Percentiles rank a stretch among this genome's conserved stretches.
Evolutionary conservation across 2,329 filamentous ascomycete species (phyloP).

Genomic region (Aspergillus sp.): DNA sequence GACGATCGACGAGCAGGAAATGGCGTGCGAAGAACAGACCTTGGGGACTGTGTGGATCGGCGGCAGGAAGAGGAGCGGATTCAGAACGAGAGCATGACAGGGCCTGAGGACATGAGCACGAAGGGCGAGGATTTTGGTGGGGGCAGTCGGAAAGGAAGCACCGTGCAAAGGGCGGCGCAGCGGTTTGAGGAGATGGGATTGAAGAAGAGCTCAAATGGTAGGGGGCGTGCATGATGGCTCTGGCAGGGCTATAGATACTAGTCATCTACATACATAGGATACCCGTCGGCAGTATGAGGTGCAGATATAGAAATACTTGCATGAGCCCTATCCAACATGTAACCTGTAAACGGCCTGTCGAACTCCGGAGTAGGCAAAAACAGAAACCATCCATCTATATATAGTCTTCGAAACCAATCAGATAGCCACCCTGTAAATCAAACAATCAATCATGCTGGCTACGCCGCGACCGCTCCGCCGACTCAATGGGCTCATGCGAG

Average conservation of each 20-base stretch:
- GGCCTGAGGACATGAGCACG: conserved; percentile 13
- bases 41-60: conserved; percentile 29
- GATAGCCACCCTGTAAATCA: background rate
- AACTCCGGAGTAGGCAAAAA: too few species aligned
- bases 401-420: background rate
- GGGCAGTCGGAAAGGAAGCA: conserved; percentile 18
- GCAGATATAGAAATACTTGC: too few species aligned
- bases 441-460: background rate
- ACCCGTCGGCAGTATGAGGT: too few species aligned
- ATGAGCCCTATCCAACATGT: too few species aligned
- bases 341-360: too few species aligned
- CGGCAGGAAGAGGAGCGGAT: conserved; percentile 29
- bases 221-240: background rate
- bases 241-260: too few species aligned
- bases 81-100: conserved; percentile 21
- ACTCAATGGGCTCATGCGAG: conserved; percentile 23
- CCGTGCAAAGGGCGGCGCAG: conserved; percentile 15
- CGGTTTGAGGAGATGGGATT: conserved; percentile 2
- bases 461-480: background rate
- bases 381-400: too few species aligned
- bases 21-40: conserved; percentile 35
- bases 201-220: background rate
- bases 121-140: conserved; percentile 11
- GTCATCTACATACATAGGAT: too few species aligned
- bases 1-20: conserved; percentile 45